Evolutionary conservation across 257 asterid genomes (phyloP), one percentile per base, ranked within the genome.

Genomic region (Cordia subcordata): DNA sequence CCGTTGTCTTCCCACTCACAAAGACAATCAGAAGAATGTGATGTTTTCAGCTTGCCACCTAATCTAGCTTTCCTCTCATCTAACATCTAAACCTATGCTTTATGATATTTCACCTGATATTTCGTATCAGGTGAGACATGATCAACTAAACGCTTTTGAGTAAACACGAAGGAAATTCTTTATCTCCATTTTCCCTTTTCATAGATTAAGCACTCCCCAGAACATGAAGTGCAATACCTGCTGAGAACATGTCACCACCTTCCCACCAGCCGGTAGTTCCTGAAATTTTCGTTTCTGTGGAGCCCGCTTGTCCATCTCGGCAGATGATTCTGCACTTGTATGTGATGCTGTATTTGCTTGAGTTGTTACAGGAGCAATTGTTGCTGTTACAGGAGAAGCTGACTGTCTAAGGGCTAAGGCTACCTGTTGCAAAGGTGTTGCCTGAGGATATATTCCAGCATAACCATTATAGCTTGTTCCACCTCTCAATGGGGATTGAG

Each of bases 391-490:
- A 45, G 87, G 87, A 47, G 89, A 75, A 64, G 94, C 65, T 18
- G 97, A 81, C 69, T 81, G 95, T 73, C 78, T 82, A 71, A 92
- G 96, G 67, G 80, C 95, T 66, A 75, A 71, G 53, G 97, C 97
- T 65, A 92, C 95, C 79, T 86, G 99, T 74, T 92, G 96, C 84
- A 93, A 75, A 19, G 97, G 92, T 14, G 99, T 86, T 39, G 82
- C 86, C 68, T 83, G 96, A 47, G 99, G 94, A 73, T 85, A 93
- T 81, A 93, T 85, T 72, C 97, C 99, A 69, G 79, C 92, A 71
- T 93, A 93, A 64, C 96, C 99, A 63, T 62, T 78, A 70, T 93
- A 89, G 82, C 90, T 93, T 52, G 96, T 86, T 57, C 85, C 82
- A 61, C 76, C 76, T 19, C 63, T 65, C 77, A 84, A 51, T 21